phyloP scores from a whole-genome alignment of 2,329 filamentous ascomycete genomes.

The Tolypocladium sp. region DNA sequence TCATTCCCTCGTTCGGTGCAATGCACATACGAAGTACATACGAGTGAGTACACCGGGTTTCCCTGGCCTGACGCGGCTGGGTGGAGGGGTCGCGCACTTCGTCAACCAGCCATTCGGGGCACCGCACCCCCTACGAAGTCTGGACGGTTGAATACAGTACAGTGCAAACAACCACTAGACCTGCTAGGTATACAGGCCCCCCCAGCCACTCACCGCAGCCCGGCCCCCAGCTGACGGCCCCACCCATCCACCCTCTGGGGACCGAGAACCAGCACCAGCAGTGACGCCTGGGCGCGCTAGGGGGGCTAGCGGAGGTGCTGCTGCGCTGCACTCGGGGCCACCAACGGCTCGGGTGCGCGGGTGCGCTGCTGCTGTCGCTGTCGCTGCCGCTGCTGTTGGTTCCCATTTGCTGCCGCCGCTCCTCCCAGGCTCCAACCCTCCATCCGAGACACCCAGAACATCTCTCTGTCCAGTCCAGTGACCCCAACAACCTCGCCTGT shows the following conservation, averaged over 20 bases:
- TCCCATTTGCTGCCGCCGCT: no score
- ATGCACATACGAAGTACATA: no score
- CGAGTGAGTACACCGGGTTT: no score
- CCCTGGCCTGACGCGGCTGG: no score
- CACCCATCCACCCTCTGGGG: neutral
- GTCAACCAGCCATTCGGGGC: no score
- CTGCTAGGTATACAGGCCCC: neutral
- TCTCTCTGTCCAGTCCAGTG: neutral
- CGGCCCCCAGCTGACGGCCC: neutral
- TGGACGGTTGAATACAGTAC: neutral
- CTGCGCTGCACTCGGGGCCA: neutral
- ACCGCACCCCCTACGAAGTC: no score
- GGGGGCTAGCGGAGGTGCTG: neutral
- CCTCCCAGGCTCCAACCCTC: neutral
- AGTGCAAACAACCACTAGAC: neutral
- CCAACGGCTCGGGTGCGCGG: neutral
- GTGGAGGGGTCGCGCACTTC: no score
- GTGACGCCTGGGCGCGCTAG: neutral
- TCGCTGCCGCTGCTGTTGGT: neutral
- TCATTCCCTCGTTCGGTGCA: no score
- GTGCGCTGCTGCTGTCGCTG: neutral
- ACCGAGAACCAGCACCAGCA: neutral
- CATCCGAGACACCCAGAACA: neutral
- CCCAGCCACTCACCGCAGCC: neutral
- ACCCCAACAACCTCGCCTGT: neutral